Evolutionary conservation across 2,329 filamentous ascomycete genomes (phyloP).

Genomic region (Cercospora janseana): DNA sequence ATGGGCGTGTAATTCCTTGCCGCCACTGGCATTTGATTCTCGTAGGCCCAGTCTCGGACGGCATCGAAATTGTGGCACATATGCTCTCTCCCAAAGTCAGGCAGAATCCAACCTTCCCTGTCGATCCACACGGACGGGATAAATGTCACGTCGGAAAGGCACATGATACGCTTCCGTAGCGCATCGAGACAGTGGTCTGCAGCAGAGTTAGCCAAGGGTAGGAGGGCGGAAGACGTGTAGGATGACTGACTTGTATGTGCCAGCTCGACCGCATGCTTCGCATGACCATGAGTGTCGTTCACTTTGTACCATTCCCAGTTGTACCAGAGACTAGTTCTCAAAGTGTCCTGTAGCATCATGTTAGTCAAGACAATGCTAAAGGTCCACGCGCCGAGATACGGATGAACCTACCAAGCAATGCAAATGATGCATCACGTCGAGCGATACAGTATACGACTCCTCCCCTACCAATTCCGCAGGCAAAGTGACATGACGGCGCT

Average conservation of each 20-base stretch:
- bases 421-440: slow-evolving; percentile 9
- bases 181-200: slow-evolving; percentile 11
- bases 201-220: neutral
- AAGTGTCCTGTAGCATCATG: neutral
- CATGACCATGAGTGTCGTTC: neutral
- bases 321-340: slow-evolving; percentile 8
- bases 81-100: slow-evolving; percentile 10
- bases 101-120: slow-evolving; percentile 1
- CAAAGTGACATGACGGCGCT: neutral
- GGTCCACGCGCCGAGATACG: neutral
- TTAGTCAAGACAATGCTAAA: neutral
- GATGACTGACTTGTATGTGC: slow-evolving; percentile 2
- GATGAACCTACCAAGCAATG: slow-evolving; percentile 5
- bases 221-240: neutral
- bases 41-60: neutral
- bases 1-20: neutral
- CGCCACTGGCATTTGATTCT: neutral
- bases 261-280: neutral
- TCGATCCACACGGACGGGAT: slow-evolving; percentile 8
- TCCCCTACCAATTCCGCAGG: neutral
- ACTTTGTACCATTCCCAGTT: slow-evolving; percentile 12
- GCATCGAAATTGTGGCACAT: slow-evolving; percentile 7
- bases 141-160: slow-evolving; percentile 1
- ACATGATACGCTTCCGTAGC: slow-evolving; percentile 6
- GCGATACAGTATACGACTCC: neutral